Conservation (phyloP, 345 rosid species). For the Clarkia xantiana region DNA sequence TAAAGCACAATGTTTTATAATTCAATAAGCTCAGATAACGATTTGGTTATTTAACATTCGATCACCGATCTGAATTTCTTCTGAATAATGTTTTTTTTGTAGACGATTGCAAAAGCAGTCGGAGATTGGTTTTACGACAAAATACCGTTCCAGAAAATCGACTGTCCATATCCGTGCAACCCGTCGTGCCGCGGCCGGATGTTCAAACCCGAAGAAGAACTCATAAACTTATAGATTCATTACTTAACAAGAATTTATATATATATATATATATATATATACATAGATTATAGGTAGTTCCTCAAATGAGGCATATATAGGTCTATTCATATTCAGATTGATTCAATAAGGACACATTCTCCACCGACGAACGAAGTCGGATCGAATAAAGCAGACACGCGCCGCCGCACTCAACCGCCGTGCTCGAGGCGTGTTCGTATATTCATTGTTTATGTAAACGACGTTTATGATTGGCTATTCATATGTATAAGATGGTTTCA, state of each 20-base stretch:
- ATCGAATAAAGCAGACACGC: no score
- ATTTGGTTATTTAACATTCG: no score
- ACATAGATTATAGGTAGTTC: neutral
- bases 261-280: neutral
- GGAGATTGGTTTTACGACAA: constrained; percentile 87
- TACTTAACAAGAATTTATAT: neutral
- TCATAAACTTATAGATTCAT: constrained; percentile 23
- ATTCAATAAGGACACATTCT: neutral
- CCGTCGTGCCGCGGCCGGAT: constrained; percentile 67
- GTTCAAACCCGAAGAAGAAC: constrained; percentile 20
- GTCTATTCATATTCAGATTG: neutral
- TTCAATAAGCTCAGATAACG: no score
- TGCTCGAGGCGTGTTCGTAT: no score
- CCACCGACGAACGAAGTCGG: neutral
- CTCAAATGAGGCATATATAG: constrained; percentile 4
- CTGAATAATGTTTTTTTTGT: constrained; percentile 11
- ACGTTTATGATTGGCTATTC: no score
- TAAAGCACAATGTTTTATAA: no score
- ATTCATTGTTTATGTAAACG: no score
- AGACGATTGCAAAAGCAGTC: constrained; percentile 75
- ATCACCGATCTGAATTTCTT: no score
- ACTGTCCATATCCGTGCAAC: constrained; percentile 95
- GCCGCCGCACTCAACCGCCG: no score
- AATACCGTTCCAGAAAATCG: constrained; percentile 54
- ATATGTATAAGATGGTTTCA: no score